These are phyloP conservation scores for Tricholoma furcatifolium DNA, from an alignment of 768 basidiomycete species.

Conservation along the genomic window DNA sequence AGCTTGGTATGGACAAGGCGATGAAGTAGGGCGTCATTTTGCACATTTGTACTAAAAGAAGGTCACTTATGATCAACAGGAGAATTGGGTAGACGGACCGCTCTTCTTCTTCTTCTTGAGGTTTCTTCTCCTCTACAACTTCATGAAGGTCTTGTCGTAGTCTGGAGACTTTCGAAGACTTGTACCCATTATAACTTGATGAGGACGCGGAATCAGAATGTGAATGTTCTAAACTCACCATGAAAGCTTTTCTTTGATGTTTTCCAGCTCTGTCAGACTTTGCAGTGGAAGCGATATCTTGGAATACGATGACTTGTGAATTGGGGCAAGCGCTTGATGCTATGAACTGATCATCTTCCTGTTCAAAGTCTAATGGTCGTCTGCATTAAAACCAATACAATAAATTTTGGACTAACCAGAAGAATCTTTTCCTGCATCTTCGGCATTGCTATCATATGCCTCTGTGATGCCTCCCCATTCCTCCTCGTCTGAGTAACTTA, in stretches of 20 bases:
- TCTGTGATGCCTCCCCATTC: conserved; percentile 41
- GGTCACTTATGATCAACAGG: background rate
- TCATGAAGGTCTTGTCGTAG: conserved; percentile 37
- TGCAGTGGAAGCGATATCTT: conserved; percentile 24
- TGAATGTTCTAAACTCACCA: conserved; percentile 46
- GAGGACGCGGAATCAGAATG: conserved; percentile 1
- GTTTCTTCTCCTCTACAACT: conserved; percentile 20
- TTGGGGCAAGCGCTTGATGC: conserved; percentile 27
- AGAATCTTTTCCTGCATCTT: conserved; percentile 16
- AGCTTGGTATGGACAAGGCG: conserved; percentile 78
- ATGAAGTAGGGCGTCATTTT: conserved; percentile 79
- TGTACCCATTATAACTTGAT: conserved; percentile 23
- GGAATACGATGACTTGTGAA: conserved; percentile 60
- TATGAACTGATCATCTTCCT: conserved; percentile 45
- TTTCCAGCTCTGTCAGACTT: conserved; percentile 28
- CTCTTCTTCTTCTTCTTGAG: conserved; percentile 51
- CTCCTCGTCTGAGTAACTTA: conserved; percentile 24
- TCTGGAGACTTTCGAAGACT: conserved; percentile 77
- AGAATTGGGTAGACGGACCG: conserved; percentile 31
- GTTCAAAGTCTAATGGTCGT: conserved; percentile 32
- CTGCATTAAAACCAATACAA: background rate
- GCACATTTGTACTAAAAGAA: conserved; percentile 59
- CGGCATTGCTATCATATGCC: background rate
- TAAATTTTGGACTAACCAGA: background rate
- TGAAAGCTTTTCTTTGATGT: conserved; percentile 64